Conservation (phyloP, 495 filamentous ascomycete genomes). For the Filosporella fistucella region DNA sequence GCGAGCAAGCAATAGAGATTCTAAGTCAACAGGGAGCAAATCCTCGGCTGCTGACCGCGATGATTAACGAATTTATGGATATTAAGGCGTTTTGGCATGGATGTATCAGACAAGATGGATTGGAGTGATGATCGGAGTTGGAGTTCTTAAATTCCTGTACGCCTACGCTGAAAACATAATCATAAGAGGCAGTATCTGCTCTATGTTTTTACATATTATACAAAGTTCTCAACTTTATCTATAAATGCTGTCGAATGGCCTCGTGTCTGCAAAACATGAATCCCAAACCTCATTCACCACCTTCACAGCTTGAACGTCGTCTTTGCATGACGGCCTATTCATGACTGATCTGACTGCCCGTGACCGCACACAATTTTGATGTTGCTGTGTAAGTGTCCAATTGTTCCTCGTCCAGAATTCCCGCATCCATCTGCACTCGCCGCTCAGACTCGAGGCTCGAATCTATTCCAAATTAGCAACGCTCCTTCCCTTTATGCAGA, state of each 20-base stretch:
- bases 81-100: slow-evolving; percentile 16
- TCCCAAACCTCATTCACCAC: slow-evolving; percentile 97
- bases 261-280: slow-evolving; percentile 88
- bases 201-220: slow-evolving; percentile 14
- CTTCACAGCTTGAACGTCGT: slow-evolving; percentile 80
- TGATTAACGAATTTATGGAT: slow-evolving; percentile 18
- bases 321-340: slow-evolving; percentile 71
- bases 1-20: slow-evolving; percentile 47
- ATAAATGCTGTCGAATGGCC: slow-evolving; percentile 96
- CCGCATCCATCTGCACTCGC: slow-evolving; percentile 87
- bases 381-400: slow-evolving; percentile 84
- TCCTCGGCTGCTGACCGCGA: slow-evolving; percentile 15
- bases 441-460: slow-evolving; percentile 83
- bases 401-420: slow-evolving; percentile 81
- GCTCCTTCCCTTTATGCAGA: not conserved
- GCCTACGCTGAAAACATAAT: slow-evolving; percentile 22
- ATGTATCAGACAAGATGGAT: slow-evolving; percentile 9
- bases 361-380: slow-evolving; percentile 85
- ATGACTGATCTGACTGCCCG: slow-evolving; percentile 73
- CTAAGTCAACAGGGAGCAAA: slow-evolving; percentile 25
- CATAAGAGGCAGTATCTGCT: slow-evolving; percentile 2
- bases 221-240: slow-evolving; percentile 46
- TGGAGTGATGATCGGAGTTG: slow-evolving; percentile 21
- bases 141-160: slow-evolving; percentile 23
- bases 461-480: slow-evolving; percentile 52